Evolutionary conservation across 768 basidiomycete species (phyloP), one percentile per base, ranked within the genome.

Genomic region (Mycena crocata): DNA sequence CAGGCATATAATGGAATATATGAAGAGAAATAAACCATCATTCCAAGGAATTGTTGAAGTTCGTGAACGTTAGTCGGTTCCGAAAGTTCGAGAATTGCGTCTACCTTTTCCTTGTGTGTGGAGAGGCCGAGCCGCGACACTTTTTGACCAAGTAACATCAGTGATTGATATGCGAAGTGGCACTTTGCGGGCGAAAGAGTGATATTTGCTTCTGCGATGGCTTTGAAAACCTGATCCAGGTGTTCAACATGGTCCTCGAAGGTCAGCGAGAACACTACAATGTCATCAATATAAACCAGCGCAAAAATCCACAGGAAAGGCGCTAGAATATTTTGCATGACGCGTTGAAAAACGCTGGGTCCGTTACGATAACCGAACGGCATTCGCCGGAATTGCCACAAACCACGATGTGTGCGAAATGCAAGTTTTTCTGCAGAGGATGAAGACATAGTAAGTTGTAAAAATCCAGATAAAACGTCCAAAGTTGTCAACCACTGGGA

Each of bases 251-350:
- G 80, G 1, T 82, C 74, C 0, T 78, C 66, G 2, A 74, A 74
- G 0, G 61, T 64, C 23, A 56, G 34, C 0, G 77, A 79, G 55
- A 75, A 83, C 0, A 82, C 70, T 0, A 83, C 74, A 0, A 84
- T 83, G 42, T 84, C 77, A 44, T 84, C 79, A 8, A 84, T 81
- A 45, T 84, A 85, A 0, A 83, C 82, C 10, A 81, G 56, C 0
- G 79, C 62, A 52, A 82, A 82, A 0, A 81, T 64, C 81, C 81
- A 82, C 2, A 83, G 68, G 49, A 68, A 82, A 0, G 77, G 79
- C 0, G 78, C 69, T 0, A 83, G 68, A 0, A 82, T 66, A 3
- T 57, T 59, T 30, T 83, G 80, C 82, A 85, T 84, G 3, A 82
- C 69, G 26, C 80, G 52, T 49, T 84, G 84, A 60, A 84, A 84